These are phyloP conservation scores for Panicum miliaceum DNA, from an alignment of 176 grass and related monocot species.

Conservation along the genomic window DNA sequence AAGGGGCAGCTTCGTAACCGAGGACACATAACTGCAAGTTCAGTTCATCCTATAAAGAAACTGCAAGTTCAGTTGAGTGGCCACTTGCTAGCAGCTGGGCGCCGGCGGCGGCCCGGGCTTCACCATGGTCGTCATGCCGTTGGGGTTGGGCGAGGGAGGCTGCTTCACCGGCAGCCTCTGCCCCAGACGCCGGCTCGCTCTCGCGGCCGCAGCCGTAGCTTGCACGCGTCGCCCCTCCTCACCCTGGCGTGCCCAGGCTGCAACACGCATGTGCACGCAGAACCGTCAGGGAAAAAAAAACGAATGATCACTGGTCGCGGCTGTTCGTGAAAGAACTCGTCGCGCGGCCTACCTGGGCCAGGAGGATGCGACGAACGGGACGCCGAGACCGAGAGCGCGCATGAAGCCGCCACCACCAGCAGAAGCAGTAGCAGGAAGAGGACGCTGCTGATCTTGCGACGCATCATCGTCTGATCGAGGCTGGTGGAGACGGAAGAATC, in stretches of 20 bases:
- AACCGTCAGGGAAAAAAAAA: neutral
- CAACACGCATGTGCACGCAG: neutral
- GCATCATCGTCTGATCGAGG: too few relatives aligned
- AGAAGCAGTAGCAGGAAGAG: neutral
- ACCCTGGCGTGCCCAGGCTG: neutral
- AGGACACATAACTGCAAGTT: neutral
- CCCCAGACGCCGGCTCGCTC: conserved; percentile 23
- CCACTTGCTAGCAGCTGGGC: neutral
- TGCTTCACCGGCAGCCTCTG: neutral
- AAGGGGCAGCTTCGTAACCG: neutral
- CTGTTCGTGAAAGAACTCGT: too few relatives aligned
- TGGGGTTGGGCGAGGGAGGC: conserved; percentile 25
- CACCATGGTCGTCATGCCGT: neutral
- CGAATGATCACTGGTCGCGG: neutral
- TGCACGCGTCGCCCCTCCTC: neutral
- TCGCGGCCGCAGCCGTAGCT: neutral
- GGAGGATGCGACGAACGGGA: neutral
- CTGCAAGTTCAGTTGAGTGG: too few relatives aligned
- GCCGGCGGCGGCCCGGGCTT: neutral
- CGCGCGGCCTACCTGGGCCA: neutral
- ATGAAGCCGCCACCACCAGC: neutral
- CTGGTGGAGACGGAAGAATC: neutral
- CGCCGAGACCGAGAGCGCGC: neutral
- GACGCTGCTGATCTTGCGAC: neutral
- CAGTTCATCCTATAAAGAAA: too few relatives aligned